Conservation (phyloP, 331 rosid species). For the Malus hybrid region DNA sequence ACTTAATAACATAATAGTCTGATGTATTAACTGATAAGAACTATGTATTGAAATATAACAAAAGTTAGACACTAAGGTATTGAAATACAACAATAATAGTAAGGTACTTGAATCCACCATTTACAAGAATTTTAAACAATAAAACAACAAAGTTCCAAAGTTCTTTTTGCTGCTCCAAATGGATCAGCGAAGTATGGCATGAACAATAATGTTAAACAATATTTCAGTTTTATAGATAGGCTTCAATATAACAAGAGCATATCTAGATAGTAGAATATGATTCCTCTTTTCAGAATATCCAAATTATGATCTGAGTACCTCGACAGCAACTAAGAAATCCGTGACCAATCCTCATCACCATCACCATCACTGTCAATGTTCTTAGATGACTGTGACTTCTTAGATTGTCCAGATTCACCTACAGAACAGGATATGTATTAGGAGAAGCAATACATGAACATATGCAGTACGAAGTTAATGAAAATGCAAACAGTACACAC, state of each 20-base stretch:
- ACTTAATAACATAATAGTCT: not conserved
- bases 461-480: not conserved
- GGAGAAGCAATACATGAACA: not conserved
- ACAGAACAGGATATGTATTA: conserved; percentile 12
- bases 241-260: conserved; percentile 1
- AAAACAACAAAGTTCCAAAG: not conserved
- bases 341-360: conserved; percentile 63
- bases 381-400: conserved; percentile 33
- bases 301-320: conserved; percentile 37
- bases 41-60: not conserved
- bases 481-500: not conserved
- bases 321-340: conserved; percentile 40
- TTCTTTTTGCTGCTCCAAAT: not conserved
- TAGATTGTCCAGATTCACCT: conserved; percentile 38
- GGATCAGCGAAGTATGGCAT: not conserved
- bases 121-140: not conserved
- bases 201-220: not conserved
- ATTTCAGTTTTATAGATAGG: not conserved
- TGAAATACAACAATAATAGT: not conserved
- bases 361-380: conserved; percentile 2
- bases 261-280: not conserved
- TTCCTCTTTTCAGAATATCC: not conserved
- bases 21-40: not conserved
- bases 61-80: not conserved
- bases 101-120: not conserved